phyloP scores from a whole-genome alignment of 805 yeast species.

The Lachancea fermentati region DNA sequence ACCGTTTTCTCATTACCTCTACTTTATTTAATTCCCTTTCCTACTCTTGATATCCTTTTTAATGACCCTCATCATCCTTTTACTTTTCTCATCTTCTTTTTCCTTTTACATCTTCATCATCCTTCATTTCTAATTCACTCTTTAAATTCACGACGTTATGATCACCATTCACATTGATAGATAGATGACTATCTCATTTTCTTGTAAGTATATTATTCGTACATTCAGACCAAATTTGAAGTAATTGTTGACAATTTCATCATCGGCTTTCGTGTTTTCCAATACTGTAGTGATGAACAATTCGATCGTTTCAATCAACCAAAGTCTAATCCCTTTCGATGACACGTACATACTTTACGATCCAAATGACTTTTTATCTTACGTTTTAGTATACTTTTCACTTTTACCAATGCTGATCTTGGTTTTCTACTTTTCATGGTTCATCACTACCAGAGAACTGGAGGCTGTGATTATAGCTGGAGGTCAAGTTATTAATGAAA shows the following conservation, averaged over 20 bases:
- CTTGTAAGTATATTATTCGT: not conserved
- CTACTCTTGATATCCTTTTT: constrained; percentile 7
- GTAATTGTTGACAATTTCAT: too few relatives aligned
- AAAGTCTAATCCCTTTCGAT: constrained; percentile 57
- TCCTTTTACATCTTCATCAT: not conserved
- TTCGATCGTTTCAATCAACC: constrained; percentile 1
- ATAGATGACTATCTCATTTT: not conserved
- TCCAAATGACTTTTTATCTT: constrained; percentile 55
- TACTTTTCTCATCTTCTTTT: constrained; percentile 1
- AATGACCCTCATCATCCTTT: constrained; percentile 3
- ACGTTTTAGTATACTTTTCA: constrained; percentile 64
- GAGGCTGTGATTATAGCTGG: constrained; percentile 79
- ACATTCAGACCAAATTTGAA: not conserved
- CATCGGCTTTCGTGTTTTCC: too few relatives aligned
- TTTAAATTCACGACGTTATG: not conserved
- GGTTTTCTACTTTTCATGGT: constrained; percentile 79
- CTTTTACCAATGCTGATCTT: constrained; percentile 74
- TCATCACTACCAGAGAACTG: constrained; percentile 72
- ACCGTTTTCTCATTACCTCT: constrained; percentile 10
- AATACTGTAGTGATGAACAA: constrained; percentile 5
- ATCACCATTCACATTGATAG: not conserved
- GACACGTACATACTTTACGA: constrained; percentile 81
- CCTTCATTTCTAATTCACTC: constrained; percentile 1
- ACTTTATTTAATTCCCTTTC: constrained; percentile 10
- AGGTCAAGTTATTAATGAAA: constrained; percentile 80